Evolutionary conservation across 2,329 filamentous ascomycete genomes (phyloP), one percentile per base, ranked within the genome.

Genomic region (Cercospora zeae-maydis): DNA sequence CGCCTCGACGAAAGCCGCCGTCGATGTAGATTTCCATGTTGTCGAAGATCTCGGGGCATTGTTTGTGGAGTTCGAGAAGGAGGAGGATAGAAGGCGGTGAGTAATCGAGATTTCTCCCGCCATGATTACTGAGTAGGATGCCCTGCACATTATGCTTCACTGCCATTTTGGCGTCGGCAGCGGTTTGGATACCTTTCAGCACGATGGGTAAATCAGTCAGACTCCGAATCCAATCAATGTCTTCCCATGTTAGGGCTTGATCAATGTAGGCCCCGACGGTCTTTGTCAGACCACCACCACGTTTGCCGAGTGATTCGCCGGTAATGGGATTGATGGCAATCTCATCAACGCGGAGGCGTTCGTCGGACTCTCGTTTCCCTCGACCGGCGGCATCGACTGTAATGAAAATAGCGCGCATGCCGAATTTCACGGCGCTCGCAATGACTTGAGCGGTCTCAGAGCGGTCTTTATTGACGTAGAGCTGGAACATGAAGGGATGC

Each of bases 1-100:
- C 84, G 0, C 87, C 87, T 14, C 86, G 77, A 14, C 81, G 80
- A 31, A 90, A 80, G 0, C 88, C 87, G 0, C 87, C 86, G 64
- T 90, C 87, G 6, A 90, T 76, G 62, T 82, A 86, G 1, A 90
- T 58, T 16, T 68, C 64, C 82, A 69, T 88, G 13, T 58, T 60
- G 24, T 65, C 55, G 16, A 68, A 66, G 33, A 68, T 78, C 55
- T 84, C 78, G 0, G 86, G 86, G 30, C 82, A 84, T 64, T 81
- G 82, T 66, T 80, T 81, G 60, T 84, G 84, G 62, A 90, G 77
- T 73, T 89, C 86, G 0, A 89, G 73, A 1, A 89, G 71, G 0
- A 84, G 79, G 4, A 88, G 70, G 16, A 89, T 78, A 1, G 83
- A 79, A 0, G 86, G 76, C 0, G 82, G 80, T 0, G 79, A 57